These are phyloP conservation scores for Colletotrichum sp. DNA, from an alignment of 2,329 filamentous ascomycete genomes.

Conservation along the genomic window DNA sequence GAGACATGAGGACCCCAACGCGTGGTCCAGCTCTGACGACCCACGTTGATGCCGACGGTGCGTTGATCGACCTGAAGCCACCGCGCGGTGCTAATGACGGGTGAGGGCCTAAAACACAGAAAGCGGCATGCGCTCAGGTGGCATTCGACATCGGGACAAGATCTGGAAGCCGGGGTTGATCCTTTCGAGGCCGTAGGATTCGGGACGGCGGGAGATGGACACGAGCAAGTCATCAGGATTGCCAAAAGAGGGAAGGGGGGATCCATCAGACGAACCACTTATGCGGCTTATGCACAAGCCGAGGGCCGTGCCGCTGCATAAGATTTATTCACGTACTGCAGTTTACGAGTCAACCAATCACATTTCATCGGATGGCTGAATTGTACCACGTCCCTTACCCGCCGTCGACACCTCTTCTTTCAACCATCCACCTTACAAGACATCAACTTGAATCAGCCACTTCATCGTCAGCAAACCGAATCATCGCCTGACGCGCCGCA, in stretches of 20 bases:
- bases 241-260: background rate
- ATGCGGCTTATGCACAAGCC: background rate
- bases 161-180: background rate
- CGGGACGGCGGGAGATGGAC: background rate
- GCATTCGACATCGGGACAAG: background rate
- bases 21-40: background rate
- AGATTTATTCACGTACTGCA: background rate
- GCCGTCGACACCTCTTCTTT: background rate
- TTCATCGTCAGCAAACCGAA: background rate
- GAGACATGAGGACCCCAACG: background rate
- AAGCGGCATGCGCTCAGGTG: background rate
- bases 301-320: background rate
- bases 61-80: background rate
- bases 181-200: background rate
- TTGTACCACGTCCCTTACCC: background rate
- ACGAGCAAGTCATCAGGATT: background rate
- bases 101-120: background rate
- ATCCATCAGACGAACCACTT: background rate
- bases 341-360: background rate
- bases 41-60: background rate
- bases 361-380: background rate
- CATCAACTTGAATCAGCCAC: background rate
- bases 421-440: background rate
- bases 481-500: background rate
- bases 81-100: background rate